phyloP scores from a whole-genome alignment of 495 filamentous ascomycete genomes.

The Aspergillus saccharolyticus region DNA sequence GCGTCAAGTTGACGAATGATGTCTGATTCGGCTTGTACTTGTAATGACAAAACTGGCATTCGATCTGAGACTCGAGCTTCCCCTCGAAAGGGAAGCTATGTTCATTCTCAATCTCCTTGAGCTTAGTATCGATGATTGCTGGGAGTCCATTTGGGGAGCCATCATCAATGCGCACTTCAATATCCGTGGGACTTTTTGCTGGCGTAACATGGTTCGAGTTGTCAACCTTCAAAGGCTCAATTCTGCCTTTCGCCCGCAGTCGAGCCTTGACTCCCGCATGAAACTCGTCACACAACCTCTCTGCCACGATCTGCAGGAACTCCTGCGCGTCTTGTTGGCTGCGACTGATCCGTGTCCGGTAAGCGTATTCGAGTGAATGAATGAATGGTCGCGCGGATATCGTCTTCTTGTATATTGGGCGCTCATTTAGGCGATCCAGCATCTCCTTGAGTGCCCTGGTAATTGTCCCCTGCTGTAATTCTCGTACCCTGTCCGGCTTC shows the following conservation, averaged over 20 bases:
- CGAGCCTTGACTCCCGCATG: conserved; percentile 74
- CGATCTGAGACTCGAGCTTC: conserved; percentile 81
- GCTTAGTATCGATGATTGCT: conserved; percentile 40
- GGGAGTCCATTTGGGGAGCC: conserved; percentile 36
- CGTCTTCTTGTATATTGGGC: conserved; percentile 89
- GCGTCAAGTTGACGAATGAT: conserved; percentile 84
- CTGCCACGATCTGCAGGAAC: conserved; percentile 88
- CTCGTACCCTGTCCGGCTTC: conserved; percentile 59
- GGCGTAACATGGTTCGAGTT: conserved; percentile 13
- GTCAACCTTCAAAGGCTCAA: conserved; percentile 14
- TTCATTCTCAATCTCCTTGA: conserved; percentile 49
- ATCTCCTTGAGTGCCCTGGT: conserved; percentile 90
- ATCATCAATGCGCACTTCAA: conserved; percentile 42
- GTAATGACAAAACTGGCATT: conserved; percentile 85
- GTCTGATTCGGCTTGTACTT: conserved; percentile 77
- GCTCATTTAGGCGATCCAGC: conserved; percentile 87
- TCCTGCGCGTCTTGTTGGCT: conserved; percentile 99
- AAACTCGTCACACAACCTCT: conserved; percentile 89
- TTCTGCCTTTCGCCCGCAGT: conserved; percentile 28
- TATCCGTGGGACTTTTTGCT: conserved; percentile 25
- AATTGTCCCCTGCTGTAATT: conserved; percentile 72
- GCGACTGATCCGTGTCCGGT: conserved; percentile 81
- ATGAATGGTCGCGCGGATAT: conserved; percentile 84
- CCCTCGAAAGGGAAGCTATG: conserved; percentile 85
- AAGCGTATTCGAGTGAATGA: conserved; percentile 73